Base-by-base conservation (phyloP, 208 protist species). In the Borovskyia barvae region DNA sequence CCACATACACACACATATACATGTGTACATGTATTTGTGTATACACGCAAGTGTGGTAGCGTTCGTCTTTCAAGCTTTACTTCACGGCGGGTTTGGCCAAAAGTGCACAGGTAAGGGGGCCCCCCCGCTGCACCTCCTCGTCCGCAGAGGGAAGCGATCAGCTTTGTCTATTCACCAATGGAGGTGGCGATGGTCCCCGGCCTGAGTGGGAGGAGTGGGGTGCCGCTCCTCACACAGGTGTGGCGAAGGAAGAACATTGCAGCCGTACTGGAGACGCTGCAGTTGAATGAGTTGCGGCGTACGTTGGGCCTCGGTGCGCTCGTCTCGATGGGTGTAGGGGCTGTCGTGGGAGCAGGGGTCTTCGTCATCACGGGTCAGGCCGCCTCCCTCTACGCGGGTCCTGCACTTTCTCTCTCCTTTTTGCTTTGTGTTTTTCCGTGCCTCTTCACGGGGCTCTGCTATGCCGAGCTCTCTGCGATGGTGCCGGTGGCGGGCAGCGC, bases 331-430 rank as follows among this genome's bases (percentile, higher is more conserved):
- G 53, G 53, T 20, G 40, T 69, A 14, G 45, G 62, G 5, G 53
- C 45, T 2, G 30, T 69, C 8, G 48, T 62, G 6, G 53, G 53
- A 1, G 53, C 53, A 1, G 53, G 46, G 12, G 62, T 56, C 5
- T 50, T 55, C 24, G 49, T 55, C 46, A 69, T 69, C 43, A 61
- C 42, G 15, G 62, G 46, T 2, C 53, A 69, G 45, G 37, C 52
- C 7, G 51, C 62, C 28, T 28, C 62, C 33, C 53, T 46, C 28
- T 61, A 61, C 37, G 52, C 45, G 17, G 53, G 46, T 1, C 39
- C 62, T 20, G 53, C 46, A 14, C 52, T 51, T 7, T 61, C 53
- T 12, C 46, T 62, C 14, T 47, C 36, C 29, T 62, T 69, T 56
- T 12, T 68, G 2, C 35, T 67, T 2, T 42, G 62, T 39, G 51